Percentiles rank a stretch among this genome's conserved stretches.
Evolutionary conservation across 2,329 filamentous ascomycete species (phyloP).

Genomic region (Calonectria hongkongensis): DNA sequence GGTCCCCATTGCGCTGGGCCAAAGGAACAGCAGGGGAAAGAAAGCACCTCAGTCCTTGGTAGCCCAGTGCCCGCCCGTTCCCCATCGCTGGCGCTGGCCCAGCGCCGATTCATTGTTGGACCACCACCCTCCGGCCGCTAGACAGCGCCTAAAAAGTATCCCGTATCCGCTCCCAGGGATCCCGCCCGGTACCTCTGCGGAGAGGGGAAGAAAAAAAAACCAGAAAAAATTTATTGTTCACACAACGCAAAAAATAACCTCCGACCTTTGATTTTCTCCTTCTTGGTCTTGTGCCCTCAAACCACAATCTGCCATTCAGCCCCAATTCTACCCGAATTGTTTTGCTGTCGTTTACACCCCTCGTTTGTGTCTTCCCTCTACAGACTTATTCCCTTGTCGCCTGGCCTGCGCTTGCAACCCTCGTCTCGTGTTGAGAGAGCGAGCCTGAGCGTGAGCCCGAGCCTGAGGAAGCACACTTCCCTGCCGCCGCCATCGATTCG

Average conservation of each 20-base stretch:
- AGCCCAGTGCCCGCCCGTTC: conserved; percentile 28
- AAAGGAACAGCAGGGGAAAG: conserved; percentile 2
- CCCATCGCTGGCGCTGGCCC: conserved; percentile 35
- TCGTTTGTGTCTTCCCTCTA: conserved; percentile 43
- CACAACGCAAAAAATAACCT: conserved; percentile 63
- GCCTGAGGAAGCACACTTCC: conserved; percentile 36
- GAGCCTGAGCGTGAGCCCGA: conserved; percentile 36
- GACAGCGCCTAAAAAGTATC: conserved; percentile 44
- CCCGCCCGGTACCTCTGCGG: conserved; percentile 47
- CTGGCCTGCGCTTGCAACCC: conserved; percentile 46
- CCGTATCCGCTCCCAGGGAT: conserved; percentile 48
- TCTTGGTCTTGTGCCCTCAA: conserved; percentile 51
- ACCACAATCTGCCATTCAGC: conserved; percentile 55
- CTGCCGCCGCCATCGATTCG: conserved; percentile 45
- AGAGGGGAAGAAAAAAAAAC: conserved; percentile 52
- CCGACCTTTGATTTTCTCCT: conserved; percentile 55
- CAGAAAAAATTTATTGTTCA: conserved; percentile 66
- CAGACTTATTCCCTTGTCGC: conserved; percentile 39
- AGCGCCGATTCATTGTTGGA: conserved; percentile 41
- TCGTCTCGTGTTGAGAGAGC: conserved; percentile 40
- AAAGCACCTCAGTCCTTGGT: conserved; percentile 9
- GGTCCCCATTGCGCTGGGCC: conserved; percentile 27
- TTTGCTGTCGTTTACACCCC: conserved; percentile 44
- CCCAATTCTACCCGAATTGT: conserved; percentile 57
- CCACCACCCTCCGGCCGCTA: conserved; percentile 43